These are phyloP conservation scores for Amanita pseudoporphyria DNA, from an alignment of 768 basidiomycete species.

Conservation along the genomic window DNA sequence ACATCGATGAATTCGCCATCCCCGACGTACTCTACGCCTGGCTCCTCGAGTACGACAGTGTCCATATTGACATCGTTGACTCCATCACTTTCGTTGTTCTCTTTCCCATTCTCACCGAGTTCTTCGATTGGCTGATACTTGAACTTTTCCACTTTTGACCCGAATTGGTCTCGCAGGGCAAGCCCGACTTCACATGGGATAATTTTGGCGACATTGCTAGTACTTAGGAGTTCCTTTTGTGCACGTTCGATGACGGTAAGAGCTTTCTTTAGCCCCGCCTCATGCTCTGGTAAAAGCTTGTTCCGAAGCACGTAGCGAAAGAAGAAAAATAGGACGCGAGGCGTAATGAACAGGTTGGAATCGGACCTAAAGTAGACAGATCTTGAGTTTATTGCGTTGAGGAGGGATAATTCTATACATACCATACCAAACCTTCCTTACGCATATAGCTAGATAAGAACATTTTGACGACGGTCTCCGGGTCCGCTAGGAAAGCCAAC, in stretches of 20 bases:
- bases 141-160: conserved; percentile 6
- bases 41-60: neutral
- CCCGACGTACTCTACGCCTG: conserved; percentile 3
- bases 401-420: neutral
- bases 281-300: conserved; percentile 24
- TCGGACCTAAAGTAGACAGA: conserved; percentile 24
- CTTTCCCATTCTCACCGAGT: conserved; percentile 31
- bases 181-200: conserved; percentile 6
- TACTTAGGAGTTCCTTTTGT: conserved; percentile 7
- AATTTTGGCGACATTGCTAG: conserved; percentile 9
- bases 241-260: conserved; percentile 7
- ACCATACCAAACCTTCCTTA: conserved; percentile 65
- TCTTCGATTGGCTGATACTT: conserved; percentile 1
- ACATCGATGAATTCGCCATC: conserved; percentile 1
- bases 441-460: conserved; percentile 67
- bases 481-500: conserved; percentile 48
- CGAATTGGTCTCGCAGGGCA: conserved; percentile 9
- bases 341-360: conserved; percentile 29
- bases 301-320: conserved; percentile 36
- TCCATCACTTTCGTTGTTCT: neutral
- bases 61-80: neutral
- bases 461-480: conserved; percentile 45
- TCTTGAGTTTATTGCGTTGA: neutral
- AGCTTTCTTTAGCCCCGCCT: conserved; percentile 4
- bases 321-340: conserved; percentile 35